phyloP scores from a whole-genome alignment of 192 early-diverging fungal species.

The Coemansia sp. region DNA sequence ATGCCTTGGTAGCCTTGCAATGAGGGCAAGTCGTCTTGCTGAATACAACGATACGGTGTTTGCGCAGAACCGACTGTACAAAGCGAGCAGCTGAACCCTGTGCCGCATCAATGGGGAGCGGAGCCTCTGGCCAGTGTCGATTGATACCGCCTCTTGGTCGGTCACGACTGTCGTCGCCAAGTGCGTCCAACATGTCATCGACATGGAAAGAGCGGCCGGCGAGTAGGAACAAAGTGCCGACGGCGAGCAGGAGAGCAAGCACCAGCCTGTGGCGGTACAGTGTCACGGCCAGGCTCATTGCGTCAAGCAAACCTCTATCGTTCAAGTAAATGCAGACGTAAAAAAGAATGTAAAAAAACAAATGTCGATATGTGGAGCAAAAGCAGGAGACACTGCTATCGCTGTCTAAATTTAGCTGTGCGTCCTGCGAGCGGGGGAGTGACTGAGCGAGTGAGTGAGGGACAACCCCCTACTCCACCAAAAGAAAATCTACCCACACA shows the following conservation, averaged over 20 bases:
- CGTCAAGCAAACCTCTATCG: background rate
- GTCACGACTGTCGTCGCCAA: background rate
- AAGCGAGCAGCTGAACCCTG: conserved; percentile 24
- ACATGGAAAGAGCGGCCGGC: conserved; percentile 4
- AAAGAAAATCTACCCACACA: background rate
- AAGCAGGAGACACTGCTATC: background rate
- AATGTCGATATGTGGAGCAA: background rate
- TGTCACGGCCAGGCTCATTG: conserved; percentile 34
- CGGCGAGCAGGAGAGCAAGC: conserved; percentile 22
- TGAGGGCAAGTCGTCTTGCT: conserved; percentile 74
- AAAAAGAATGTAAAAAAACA: background rate
- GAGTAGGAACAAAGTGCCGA: conserved; percentile 23
- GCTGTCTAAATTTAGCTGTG: conserved; percentile 1
- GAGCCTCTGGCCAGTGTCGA: conserved; percentile 7
- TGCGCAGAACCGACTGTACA: conserved; percentile 23
- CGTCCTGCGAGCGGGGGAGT: background rate
- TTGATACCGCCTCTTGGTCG: background rate
- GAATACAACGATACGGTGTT: conserved; percentile 60
- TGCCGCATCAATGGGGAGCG: background rate
- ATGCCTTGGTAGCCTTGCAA: conserved; percentile 62
- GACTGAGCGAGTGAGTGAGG: background rate
- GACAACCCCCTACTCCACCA: background rate
- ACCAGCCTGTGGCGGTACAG: conserved; percentile 38
- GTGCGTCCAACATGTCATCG: background rate
- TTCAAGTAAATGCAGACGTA: background rate